These are phyloP conservation scores for Magnaporthiopsis poae DNA, from an alignment of 2,329 filamentous ascomycete genomes.

Conservation along the genomic window DNA sequence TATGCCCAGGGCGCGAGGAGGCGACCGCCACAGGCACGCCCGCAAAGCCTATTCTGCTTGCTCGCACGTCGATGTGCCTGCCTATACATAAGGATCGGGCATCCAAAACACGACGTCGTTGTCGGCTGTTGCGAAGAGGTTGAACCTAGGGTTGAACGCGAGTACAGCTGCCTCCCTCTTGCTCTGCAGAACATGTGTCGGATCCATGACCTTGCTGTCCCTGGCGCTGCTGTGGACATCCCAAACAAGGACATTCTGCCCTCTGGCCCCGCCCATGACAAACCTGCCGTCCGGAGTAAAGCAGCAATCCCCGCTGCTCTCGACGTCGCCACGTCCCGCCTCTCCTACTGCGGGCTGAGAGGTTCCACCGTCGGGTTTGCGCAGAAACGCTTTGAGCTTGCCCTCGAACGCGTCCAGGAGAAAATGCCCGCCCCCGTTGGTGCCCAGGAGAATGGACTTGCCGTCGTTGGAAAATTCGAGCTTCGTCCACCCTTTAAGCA, in stretches of 20 bases:
- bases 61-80: not conserved
- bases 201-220: slow-evolving; percentile 51
- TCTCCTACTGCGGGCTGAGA: slow-evolving; percentile 46
- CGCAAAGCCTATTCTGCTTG: not conserved
- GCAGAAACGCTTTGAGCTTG: slow-evolving; percentile 63
- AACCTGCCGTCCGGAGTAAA: slow-evolving; percentile 85
- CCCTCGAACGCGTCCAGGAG: slow-evolving; percentile 90
- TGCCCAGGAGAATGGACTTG: slow-evolving; percentile 74
- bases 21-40: not conserved
- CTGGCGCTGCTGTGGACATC: slow-evolving; percentile 55
- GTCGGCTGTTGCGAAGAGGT: slow-evolving; percentile 83
- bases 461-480: slow-evolving; percentile 96
- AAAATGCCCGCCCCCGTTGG: slow-evolving; percentile 76
- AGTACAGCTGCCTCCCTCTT: slow-evolving; percentile 63
- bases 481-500: slow-evolving; percentile 69
- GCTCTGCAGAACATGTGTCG: slow-evolving; percentile 54
- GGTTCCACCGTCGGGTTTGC: slow-evolving; percentile 44
- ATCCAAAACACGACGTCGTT: slow-evolving; percentile 73
- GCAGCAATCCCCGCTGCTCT: slow-evolving; percentile 68
- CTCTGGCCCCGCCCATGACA: slow-evolving; percentile 65
- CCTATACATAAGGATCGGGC: slow-evolving; percentile 52
- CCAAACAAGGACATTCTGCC: slow-evolving; percentile 74
- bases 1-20: not conserved
- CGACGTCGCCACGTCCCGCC: slow-evolving; percentile 29
- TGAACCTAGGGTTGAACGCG: slow-evolving; percentile 82